Percentiles rank a stretch among this genome's conserved stretches.
Conservation (phyloP, 2,329 filamentous ascomycete species). For the Fusarium drepaniforme region DNA sequence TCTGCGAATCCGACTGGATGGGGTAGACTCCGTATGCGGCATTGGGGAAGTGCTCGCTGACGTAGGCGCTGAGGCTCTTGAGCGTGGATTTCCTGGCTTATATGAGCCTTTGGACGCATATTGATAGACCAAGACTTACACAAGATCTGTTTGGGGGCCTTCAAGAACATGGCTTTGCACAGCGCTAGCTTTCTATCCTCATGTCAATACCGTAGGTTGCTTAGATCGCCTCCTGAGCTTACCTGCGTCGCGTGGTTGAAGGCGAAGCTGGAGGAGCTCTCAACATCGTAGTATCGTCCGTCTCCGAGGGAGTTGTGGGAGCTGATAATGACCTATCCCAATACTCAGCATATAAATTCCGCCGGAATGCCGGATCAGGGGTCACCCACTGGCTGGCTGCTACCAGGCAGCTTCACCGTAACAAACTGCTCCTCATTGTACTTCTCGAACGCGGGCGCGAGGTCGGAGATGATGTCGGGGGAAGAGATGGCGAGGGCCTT, state of each 20-base stretch:
- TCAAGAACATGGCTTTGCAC: slow-evolving; percentile 85
- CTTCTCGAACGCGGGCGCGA: slow-evolving; percentile 87
- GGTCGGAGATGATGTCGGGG: slow-evolving; percentile 75
- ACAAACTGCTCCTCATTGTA: slow-evolving; percentile 97
- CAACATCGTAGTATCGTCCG: slow-evolving; percentile 90
- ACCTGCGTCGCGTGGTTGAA: slow-evolving; percentile 89
- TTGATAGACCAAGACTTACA: slow-evolving; percentile 66
- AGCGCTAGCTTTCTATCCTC: slow-evolving; percentile 78
- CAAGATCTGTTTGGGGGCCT: slow-evolving; percentile 79
- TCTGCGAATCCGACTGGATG: slow-evolving; percentile 77
- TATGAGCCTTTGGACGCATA: slow-evolving; percentile 27
- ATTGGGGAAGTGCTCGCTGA: slow-evolving; percentile 89
- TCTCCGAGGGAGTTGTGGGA: slow-evolving; percentile 84
- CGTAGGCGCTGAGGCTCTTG: slow-evolving; percentile 81
- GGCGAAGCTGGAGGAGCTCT: slow-evolving; percentile 87
- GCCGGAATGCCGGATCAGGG: not conserved
- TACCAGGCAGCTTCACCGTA: slow-evolving; percentile 89
- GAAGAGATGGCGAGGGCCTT: slow-evolving; percentile 83
- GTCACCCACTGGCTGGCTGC: slow-evolving; percentile 69
- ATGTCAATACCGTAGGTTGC: slow-evolving; percentile 24
- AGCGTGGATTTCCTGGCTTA: slow-evolving; percentile 80
- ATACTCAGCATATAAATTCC: slow-evolving; percentile 19
- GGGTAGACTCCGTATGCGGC: slow-evolving; percentile 87
- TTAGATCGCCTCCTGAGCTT: slow-evolving; percentile 30
- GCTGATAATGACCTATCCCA: slow-evolving; percentile 81